These are phyloP conservation scores for Trichoderma sp. DNA, from an alignment of 2,329 filamentous ascomycete genomes.

Conservation along the genomic window DNA sequence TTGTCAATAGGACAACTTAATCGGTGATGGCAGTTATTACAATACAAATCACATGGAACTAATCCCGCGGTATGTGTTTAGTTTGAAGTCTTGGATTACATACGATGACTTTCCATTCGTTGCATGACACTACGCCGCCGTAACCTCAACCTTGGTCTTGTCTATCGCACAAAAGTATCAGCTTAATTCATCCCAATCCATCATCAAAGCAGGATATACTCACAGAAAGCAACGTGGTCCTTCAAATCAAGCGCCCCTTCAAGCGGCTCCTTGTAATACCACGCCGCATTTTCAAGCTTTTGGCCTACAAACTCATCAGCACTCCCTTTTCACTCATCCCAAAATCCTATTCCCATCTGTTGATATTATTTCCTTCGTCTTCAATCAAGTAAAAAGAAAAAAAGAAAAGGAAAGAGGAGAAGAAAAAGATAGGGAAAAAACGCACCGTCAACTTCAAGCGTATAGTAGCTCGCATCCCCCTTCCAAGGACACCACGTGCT, in stretches of 20 bases:
- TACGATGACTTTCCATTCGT: too few species aligned
- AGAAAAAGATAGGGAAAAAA: neutral
- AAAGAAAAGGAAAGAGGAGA: too few species aligned
- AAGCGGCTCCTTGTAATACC: constrained; percentile 58
- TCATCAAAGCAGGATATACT: constrained; percentile 35
- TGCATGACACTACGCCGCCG: constrained; percentile 22
- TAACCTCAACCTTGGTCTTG: constrained; percentile 41
- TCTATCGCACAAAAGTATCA: constrained; percentile 33
- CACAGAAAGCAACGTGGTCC: constrained; percentile 61
- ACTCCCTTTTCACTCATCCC: neutral
- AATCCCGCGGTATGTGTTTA: too few species aligned
- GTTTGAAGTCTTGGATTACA: too few species aligned
- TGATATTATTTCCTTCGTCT: too few species aligned
- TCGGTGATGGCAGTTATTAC: neutral
- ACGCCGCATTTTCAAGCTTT: constrained; percentile 56
- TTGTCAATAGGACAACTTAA: neutral
- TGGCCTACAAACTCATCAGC: constrained; percentile 39
- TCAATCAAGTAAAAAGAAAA: too few species aligned
- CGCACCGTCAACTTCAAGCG: constrained; percentile 51
- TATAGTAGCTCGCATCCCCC: constrained; percentile 60
- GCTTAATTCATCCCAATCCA: neutral
- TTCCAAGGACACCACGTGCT: constrained; percentile 60
- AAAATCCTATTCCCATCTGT: too few species aligned
- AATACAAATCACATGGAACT: neutral
- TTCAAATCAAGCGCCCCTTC: constrained; percentile 55